These are phyloP conservation scores for Auriscalpium microsporum DNA, from an alignment of 768 basidiomycete species.

Conservation along the genomic window DNA sequence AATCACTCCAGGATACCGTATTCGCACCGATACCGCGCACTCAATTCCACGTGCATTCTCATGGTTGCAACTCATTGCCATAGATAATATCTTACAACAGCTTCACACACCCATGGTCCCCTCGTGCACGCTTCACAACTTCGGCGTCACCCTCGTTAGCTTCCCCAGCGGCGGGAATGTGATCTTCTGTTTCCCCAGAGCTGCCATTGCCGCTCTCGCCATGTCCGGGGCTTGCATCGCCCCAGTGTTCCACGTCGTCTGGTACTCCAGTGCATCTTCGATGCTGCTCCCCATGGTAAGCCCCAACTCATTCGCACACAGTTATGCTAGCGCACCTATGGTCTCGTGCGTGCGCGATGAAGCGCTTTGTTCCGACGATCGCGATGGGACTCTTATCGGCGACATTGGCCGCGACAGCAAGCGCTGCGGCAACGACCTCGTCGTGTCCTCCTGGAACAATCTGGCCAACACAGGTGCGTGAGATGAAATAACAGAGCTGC, in stretches of 20 bases:
- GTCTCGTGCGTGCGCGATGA: constrained; percentile 72
- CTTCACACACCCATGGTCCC: too few species aligned
- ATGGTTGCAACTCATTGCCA: too few species aligned
- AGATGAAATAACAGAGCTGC: neutral
- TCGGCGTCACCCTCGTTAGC: too few species aligned
- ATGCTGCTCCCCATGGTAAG: constrained; percentile 14
- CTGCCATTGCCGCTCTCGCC: neutral
- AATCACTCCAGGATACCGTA: too few species aligned
- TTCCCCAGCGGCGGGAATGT: neutral
- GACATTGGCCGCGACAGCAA: constrained; percentile 58
- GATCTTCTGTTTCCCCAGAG: neutral
- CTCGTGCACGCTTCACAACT: too few species aligned
- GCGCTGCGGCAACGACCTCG: constrained; percentile 57
- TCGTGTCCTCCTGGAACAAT: constrained; percentile 58
- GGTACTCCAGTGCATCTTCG: constrained; percentile 46
- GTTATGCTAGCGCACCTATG: constrained; percentile 43
- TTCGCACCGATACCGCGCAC: too few species aligned
- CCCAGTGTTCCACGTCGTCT: constrained; percentile 45
- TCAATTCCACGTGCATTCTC: too few species aligned
- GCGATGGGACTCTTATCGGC: constrained; percentile 77
- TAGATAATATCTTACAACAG: too few species aligned
- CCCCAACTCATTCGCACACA: too few species aligned
- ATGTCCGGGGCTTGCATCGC: constrained; percentile 37
- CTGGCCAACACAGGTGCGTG: neutral
- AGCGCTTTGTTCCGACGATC: constrained; percentile 64